Conservation (phyloP, 2,329 filamentous ascomycete species). For the Orbilia blumenaviensis region DNA sequence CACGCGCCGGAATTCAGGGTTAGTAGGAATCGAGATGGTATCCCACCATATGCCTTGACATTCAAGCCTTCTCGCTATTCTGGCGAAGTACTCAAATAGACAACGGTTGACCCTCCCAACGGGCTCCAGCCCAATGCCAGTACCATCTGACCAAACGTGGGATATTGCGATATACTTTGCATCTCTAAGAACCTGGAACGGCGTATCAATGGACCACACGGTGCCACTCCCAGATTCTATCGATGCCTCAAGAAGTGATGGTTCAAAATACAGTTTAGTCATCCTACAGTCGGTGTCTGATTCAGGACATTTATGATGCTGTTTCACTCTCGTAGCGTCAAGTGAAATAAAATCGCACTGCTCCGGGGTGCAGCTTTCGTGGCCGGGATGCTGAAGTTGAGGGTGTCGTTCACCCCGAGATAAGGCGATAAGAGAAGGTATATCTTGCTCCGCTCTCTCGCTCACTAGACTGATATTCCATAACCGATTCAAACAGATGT, state of each 20-base stretch:
- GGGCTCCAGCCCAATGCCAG: constrained; percentile 55
- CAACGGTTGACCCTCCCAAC: constrained; percentile 58
- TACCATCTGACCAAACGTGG: constrained; percentile 59
- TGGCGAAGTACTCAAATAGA: constrained; percentile 56
- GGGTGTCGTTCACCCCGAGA: neutral
- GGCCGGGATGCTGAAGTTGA: constrained; percentile 11
- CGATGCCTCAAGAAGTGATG: neutral
- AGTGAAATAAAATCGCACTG: constrained; percentile 14
- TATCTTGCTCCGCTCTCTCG: constrained; percentile 18
- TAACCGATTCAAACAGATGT: constrained; percentile 22
- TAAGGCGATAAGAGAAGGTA: constrained; percentile 7
- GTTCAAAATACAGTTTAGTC: constrained; percentile 14
- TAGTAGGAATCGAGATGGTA: constrained; percentile 57
- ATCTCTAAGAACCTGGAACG: neutral
- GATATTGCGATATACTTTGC: constrained; percentile 58
- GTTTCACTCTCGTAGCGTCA: constrained; percentile 19
- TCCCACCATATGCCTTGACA: constrained; percentile 59
- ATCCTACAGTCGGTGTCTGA: neutral
- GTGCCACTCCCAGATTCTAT: neutral
- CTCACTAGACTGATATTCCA: constrained; percentile 18
- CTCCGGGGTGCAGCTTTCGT: constrained; percentile 6
- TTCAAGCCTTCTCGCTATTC: constrained; percentile 44
- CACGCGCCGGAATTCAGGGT: constrained; percentile 33
- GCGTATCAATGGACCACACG: constrained; percentile 15
- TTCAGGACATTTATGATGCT: constrained; percentile 11